Percentiles rank a stretch among this genome's conserved stretches.
Conservation (phyloP, 257 asterid species). For the Penstemon barbatus region DNA sequence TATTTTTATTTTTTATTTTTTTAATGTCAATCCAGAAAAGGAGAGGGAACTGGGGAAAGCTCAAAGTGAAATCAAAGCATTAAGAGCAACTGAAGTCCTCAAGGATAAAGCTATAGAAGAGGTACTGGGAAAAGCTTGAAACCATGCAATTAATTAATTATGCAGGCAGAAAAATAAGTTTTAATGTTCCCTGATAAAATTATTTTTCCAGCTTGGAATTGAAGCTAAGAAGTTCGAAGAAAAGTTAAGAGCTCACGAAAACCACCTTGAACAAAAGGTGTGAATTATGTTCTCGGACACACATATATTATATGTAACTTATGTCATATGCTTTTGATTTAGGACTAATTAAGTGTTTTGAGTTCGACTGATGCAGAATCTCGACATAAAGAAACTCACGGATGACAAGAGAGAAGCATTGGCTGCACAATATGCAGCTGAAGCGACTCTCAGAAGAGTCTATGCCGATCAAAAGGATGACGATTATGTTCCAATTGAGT, state of each 20-base stretch:
- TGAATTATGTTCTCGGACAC: constrained; percentile 4
- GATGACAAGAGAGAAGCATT: constrained; percentile 73
- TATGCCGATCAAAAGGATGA: constrained; percentile 73
- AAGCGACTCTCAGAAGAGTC: constrained; percentile 84
- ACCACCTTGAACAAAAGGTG: constrained; percentile 71
- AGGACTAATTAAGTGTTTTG: constrained; percentile 8
- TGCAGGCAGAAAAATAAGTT: too few species aligned
- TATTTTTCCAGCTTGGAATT: constrained; percentile 47
- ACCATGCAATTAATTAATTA: too few species aligned
- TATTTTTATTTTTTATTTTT: background rate
- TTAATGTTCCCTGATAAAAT: too few species aligned
- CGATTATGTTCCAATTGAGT: constrained; percentile 61
- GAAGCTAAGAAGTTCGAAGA: constrained; percentile 60
- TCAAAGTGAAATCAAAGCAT: constrained; percentile 69
- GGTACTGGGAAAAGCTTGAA: constrained; percentile 38
- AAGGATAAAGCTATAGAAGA: constrained; percentile 83
- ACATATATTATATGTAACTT: background rate
- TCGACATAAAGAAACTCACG: constrained; percentile 57
- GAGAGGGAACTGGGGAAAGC: constrained; percentile 62
- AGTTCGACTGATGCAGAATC: constrained; percentile 57
- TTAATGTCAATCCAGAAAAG: constrained; percentile 53
- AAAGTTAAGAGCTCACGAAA: constrained; percentile 51
- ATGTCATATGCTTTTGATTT: background rate
- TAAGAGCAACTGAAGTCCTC: constrained; percentile 58
- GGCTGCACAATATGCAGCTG: constrained; percentile 89